A percentile compares a stretch with the other conserved stretches of the same genome.
These are phyloP conservation scores for Podila verticillata DNA, from an alignment of 192 early-diverging fungal species.

Conservation along the genomic window DNA sequence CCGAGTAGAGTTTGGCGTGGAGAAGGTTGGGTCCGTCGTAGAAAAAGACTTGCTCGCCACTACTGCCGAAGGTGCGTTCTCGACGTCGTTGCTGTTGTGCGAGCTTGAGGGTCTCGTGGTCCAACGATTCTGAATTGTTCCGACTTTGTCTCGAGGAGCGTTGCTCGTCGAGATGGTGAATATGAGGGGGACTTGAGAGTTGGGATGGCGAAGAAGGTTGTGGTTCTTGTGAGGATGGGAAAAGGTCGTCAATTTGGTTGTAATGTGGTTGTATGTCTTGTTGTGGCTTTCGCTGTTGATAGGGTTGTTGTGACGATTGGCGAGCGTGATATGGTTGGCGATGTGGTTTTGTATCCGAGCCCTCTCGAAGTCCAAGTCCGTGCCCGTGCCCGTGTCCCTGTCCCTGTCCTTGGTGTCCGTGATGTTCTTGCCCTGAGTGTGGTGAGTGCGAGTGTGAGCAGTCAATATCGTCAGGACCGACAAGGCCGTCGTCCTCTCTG, in stretches of 20 bases:
- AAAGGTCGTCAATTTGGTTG: too few species aligned
- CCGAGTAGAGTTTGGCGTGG: conserved; percentile 33
- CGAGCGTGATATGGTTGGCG: neutral
- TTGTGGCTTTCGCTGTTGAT: neutral
- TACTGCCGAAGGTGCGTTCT: conserved; percentile 15
- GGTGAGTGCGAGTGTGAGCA: too few species aligned
- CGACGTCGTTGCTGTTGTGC: conserved; percentile 11
- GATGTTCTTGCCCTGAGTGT: neutral
- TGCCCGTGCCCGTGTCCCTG: neutral
- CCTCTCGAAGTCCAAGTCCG: too few species aligned
- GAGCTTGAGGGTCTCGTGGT: neutral
- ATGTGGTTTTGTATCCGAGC: conserved; percentile 29
- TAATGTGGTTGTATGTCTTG: conserved; percentile 8
- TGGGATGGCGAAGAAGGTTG: too few species aligned
- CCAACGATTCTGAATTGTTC: neutral
- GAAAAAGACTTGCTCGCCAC: conserved; percentile 44
- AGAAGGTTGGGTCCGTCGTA: conserved; percentile 35
- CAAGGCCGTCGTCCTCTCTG: neutral
- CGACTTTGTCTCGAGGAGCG: too few species aligned
- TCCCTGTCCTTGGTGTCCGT: conserved; percentile 17
- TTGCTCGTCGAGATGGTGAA: too few species aligned
- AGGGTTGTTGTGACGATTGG: neutral
- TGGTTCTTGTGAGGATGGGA: too few species aligned
- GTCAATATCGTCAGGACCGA: too few species aligned
- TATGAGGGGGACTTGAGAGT: too few species aligned